phyloP scores from a whole-genome alignment of 1,139 yeast genomes.

The Sugiyamaella xylanicola region DNA sequence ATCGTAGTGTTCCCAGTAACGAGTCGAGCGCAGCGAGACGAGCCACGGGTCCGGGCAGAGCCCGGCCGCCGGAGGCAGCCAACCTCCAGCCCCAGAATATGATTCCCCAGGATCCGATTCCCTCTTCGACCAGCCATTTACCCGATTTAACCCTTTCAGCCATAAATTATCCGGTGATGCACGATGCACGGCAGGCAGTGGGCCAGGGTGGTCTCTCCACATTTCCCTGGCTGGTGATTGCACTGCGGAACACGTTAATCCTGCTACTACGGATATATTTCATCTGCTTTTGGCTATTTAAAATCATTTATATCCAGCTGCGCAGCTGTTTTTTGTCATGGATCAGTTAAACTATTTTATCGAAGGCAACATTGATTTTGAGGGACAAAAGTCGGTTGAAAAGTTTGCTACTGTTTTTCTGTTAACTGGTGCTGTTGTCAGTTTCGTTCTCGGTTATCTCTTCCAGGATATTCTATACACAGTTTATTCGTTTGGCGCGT shows the following conservation, averaged over 20 bases:
- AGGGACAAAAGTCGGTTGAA: conserved; percentile 56
- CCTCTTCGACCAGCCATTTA: conserved; percentile 2
- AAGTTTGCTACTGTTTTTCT: conserved; percentile 34
- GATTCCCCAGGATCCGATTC: neutral
- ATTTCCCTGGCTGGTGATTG: neutral
- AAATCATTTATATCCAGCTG: neutral
- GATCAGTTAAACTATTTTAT: conserved; percentile 36
- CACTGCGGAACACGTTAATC: neutral
- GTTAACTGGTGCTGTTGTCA: conserved; percentile 43
- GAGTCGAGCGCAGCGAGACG: no score
- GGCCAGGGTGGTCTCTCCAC: conserved; percentile 9
- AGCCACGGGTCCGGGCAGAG: no score
- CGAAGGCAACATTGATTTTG: conserved; percentile 64
- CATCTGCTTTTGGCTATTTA: conserved; percentile 7
- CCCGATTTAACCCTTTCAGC: conserved; percentile 9
- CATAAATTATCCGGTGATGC: conserved; percentile 1
- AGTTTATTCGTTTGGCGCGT: conserved; percentile 45
- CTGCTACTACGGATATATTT: conserved; percentile 5
- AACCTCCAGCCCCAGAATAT: no score
- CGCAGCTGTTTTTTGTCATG: conserved; percentile 22
- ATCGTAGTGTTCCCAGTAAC: no score
- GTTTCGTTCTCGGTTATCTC: conserved; percentile 52
- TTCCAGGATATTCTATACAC: conserved; percentile 47
- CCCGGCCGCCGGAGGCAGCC: no score
- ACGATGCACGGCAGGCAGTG: neutral